phyloP scores from a whole-genome alignment of 2,329 filamentous ascomycete genomes.

The Boeremia exigua region DNA sequence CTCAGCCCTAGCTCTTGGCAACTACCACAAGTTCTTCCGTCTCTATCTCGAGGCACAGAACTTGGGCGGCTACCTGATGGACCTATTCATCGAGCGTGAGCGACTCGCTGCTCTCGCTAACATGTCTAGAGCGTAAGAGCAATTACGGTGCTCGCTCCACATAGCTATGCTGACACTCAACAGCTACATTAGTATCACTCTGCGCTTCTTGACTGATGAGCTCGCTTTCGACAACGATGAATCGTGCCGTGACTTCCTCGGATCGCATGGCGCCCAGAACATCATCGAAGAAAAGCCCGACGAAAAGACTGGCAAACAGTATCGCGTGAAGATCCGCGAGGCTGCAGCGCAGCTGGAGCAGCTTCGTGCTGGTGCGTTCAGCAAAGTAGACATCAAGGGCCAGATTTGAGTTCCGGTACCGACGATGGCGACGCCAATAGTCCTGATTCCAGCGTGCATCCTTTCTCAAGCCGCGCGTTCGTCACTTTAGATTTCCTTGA shows the following conservation, averaged over 20 bases:
- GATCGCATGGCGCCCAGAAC: constrained; percentile 76
- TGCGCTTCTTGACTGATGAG: constrained; percentile 93
- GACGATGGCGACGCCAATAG: constrained; percentile 5
- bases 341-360: constrained; percentile 71
- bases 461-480: constrained; percentile 18
- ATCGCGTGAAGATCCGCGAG: constrained; percentile 65
- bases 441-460: constrained; percentile 2
- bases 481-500: constrained; percentile 19
- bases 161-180: constrained; percentile 54
- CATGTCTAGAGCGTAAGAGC: constrained; percentile 90
- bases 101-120: constrained; percentile 87
- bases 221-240: constrained; percentile 93
- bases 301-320: constrained; percentile 36
- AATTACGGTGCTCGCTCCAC: too few species aligned
- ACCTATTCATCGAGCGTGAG: constrained; percentile 97
- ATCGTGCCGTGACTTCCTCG: constrained; percentile 89
- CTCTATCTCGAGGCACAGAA: constrained; percentile 93
- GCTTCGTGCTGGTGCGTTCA: constrained; percentile 76
- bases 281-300: constrained; percentile 77
- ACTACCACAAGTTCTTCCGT: constrained; percentile 98
- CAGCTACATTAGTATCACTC: constrained; percentile 90
- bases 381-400: constrained; percentile 93
- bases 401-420: constrained; percentile 71
- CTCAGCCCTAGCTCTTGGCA: constrained; percentile 88
- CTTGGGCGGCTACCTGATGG: constrained; percentile 98